A percentile compares a stretch with the other conserved stretches of the same genome.
phyloP scores from a whole-genome alignment of 2,329 filamentous ascomycete species.

The Fusarium torreyae region DNA sequence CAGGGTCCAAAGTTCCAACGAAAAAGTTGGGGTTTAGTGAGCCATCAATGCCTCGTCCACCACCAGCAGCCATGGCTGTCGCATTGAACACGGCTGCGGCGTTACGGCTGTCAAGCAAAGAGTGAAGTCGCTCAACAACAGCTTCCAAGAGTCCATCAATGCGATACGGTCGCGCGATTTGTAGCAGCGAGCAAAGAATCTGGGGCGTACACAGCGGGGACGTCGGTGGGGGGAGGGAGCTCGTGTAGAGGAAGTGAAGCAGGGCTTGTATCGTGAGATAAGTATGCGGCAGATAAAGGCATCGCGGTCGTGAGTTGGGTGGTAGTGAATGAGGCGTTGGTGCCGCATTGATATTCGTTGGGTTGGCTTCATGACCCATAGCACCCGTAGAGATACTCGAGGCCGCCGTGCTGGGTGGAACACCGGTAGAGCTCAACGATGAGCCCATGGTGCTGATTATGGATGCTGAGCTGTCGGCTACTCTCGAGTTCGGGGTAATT shows the following conservation, averaged over 20 bases:
- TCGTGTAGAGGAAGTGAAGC: slow-evolving; percentile 94
- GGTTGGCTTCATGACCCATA: slow-evolving; percentile 58
- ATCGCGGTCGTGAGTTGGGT: slow-evolving; percentile 80
- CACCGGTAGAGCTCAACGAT: slow-evolving; percentile 56
- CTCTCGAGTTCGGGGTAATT: slow-evolving; percentile 78
- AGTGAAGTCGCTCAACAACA: slow-evolving; percentile 90
- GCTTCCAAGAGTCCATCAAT: slow-evolving; percentile 94
- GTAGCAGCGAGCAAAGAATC: slow-evolving; percentile 93
- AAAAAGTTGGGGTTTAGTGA: slow-evolving; percentile 75
- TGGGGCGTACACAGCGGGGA: slow-evolving; percentile 92
- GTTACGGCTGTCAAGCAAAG: slow-evolving; percentile 91
- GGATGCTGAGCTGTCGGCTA: slow-evolving; percentile 64
- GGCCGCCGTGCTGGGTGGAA: slow-evolving; percentile 61
- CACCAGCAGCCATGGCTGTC: slow-evolving; percentile 96
- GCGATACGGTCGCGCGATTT: slow-evolving; percentile 93
- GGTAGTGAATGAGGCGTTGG: slow-evolving; percentile 71
- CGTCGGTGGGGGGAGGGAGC: slow-evolving; percentile 81
- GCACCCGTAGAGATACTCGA: slow-evolving; percentile 60
- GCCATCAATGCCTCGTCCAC: slow-evolving; percentile 85
- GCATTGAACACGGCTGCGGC: slow-evolving; percentile 98
- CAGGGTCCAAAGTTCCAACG: slow-evolving; percentile 64
- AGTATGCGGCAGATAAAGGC: slow-evolving; percentile 94
- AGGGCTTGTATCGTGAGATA: slow-evolving; percentile 90
- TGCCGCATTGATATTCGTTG: slow-evolving; percentile 64
- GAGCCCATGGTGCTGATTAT: slow-evolving; percentile 63